A percentile compares a stretch with the other conserved stretches of the same genome.
Evolutionary conservation across 164 flowering plant genomes (phyloP).

Genomic region (Vitis riparia): DNA sequence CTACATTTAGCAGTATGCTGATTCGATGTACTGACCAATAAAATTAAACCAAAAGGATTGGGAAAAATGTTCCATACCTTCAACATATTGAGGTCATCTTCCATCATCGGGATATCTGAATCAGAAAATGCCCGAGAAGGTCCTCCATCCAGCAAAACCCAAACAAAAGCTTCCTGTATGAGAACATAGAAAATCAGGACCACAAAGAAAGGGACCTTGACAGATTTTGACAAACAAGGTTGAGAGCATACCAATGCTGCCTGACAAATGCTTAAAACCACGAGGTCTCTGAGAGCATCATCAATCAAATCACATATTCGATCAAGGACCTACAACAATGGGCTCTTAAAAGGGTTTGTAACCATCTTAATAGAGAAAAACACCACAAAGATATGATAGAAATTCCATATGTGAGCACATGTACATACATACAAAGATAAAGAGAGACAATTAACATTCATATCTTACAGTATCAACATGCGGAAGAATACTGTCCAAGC

Average conservation of each 20-base stretch:
- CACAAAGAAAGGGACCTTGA: neutral
- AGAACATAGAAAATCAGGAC: slow-evolving; percentile 10
- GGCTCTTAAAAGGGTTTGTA: too few relatives aligned
- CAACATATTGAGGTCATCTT: slow-evolving; percentile 68
- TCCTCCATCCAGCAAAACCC: slow-evolving; percentile 87
- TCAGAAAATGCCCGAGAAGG: slow-evolving; percentile 81
- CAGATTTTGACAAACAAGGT: slow-evolving; percentile 3
- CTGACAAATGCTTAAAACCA: slow-evolving; percentile 63
- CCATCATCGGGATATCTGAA: slow-evolving; percentile 56
- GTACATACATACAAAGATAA: neutral
- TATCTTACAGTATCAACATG: slow-evolving; percentile 67
- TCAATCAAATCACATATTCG: slow-evolving; percentile 54
- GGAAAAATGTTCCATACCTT: slow-evolving; percentile 41
- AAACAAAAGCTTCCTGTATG: slow-evolving; percentile 62
- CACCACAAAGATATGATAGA: too few relatives aligned
- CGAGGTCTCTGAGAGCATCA: slow-evolving; percentile 60
- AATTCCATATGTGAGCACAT: neutral
- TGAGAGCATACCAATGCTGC: slow-evolving; percentile 58
- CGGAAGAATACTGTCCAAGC: slow-evolving; percentile 63
- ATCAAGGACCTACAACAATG: slow-evolving; percentile 55
- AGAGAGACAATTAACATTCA: neutral
- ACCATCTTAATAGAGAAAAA: too few relatives aligned
- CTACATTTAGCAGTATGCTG: neutral
- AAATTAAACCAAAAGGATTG: neutral
- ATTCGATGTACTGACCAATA: neutral